Percentiles rank a stretch among this genome's conserved stretches.
These are phyloP conservation scores for Yamadazyma sp. DNA, from an alignment of 1,139 yeast species.

Conservation along the genomic window DNA sequence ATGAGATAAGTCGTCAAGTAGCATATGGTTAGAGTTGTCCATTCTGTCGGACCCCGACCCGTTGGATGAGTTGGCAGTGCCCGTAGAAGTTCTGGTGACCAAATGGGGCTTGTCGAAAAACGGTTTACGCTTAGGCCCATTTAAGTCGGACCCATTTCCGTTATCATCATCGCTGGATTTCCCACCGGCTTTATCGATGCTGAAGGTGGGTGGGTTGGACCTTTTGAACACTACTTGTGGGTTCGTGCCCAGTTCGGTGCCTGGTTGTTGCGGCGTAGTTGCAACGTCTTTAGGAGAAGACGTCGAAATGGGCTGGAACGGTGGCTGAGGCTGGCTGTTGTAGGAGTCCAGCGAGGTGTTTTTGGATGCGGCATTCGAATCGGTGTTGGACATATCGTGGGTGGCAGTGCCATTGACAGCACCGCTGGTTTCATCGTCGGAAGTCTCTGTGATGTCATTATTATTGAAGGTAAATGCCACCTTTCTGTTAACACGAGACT, in stretches of 20 bases:
- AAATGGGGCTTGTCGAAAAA: conserved; percentile 46
- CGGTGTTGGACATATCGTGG: neutral
- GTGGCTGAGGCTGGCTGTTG: neutral
- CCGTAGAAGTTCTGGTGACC: conserved; percentile 53
- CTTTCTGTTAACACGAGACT: conserved; percentile 34
- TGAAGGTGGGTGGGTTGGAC: conserved; percentile 6
- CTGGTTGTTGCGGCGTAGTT: neutral
- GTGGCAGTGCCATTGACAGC: conserved; percentile 2
- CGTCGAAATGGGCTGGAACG: neutral
- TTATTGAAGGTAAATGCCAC: conserved; percentile 33
- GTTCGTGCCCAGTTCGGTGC: neutral
- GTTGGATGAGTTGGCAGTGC: conserved; percentile 49
- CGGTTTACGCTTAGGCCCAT: conserved; percentile 3
- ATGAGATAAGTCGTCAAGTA: conserved; percentile 30
- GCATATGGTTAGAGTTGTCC: conserved; percentile 20
- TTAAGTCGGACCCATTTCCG: conserved; percentile 1
- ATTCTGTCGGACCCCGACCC: conserved; percentile 20
- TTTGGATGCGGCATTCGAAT: neutral
- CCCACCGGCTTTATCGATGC: conserved; percentile 6
- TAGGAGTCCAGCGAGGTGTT: neutral
- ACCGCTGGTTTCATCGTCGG: conserved; percentile 3
- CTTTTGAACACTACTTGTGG: neutral
- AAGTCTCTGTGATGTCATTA: conserved; percentile 13
- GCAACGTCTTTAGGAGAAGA: neutral
- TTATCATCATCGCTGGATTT: conserved; percentile 10